Conservation (phyloP, 805 yeast species). For the Wickerhamiella galacta region DNA sequence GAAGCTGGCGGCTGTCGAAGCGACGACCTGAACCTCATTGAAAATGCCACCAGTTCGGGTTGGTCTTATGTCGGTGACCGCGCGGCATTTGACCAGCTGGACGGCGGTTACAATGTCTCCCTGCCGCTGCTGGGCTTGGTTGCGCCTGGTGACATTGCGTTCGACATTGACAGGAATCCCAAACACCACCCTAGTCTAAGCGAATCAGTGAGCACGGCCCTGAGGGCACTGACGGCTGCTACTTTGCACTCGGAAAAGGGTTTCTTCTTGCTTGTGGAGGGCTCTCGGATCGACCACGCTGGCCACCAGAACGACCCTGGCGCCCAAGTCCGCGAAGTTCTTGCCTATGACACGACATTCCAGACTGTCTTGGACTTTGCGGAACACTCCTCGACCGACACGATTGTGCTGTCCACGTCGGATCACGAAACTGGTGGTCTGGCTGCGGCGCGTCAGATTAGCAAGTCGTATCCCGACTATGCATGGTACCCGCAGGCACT, state of each 20-base stretch:
- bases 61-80: constrained; percentile 50
- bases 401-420: constrained; percentile 64
- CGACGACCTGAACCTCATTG: constrained; percentile 53
- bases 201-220: constrained; percentile 62
- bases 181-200: constrained; percentile 54
- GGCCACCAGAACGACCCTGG: constrained; percentile 91
- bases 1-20: constrained; percentile 47
- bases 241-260: constrained; percentile 63
- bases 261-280: constrained; percentile 74
- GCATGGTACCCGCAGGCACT: constrained; percentile 74
- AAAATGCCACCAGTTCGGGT: constrained; percentile 42
- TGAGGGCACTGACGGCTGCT: constrained; percentile 48
- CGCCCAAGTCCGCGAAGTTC: constrained; percentile 80
- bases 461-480: constrained; percentile 62
- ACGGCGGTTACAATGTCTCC: constrained; percentile 42
- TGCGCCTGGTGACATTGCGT: constrained; percentile 68
- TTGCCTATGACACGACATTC: constrained; percentile 76
- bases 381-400: constrained; percentile 51
- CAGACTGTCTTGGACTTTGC: constrained; percentile 56
- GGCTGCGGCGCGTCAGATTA: constrained; percentile 66
- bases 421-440: constrained; percentile 97
- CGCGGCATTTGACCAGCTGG: constrained; percentile 38
- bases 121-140: constrained; percentile 66
- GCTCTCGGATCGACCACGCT: constrained; percentile 88
- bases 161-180: constrained; percentile 58